phyloP scores from a whole-genome alignment of 805 yeast genomes.

The Yamadazyma tumulicola region DNA sequence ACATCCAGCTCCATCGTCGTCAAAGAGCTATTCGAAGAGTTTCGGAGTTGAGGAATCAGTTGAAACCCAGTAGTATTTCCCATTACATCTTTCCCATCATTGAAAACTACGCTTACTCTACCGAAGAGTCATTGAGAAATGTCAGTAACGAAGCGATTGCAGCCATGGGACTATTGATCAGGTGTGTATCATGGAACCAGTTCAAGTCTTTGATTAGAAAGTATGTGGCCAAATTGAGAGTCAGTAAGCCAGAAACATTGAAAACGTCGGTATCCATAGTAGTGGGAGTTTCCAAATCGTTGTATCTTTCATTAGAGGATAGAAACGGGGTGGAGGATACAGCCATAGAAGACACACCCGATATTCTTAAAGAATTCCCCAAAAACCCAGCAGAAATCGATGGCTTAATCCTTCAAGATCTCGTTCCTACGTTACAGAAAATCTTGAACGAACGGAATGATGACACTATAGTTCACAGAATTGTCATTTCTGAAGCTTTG shows the following conservation, averaged over 20 bases:
- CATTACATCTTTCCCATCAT: slow-evolving; percentile 82
- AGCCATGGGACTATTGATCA: slow-evolving; percentile 57
- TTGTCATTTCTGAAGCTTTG: slow-evolving; percentile 79
- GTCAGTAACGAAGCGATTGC: slow-evolving; percentile 63
- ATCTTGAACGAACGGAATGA: slow-evolving; percentile 66
- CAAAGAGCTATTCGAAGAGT: slow-evolving; percentile 76
- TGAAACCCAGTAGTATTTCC: slow-evolving; percentile 60
- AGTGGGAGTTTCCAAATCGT: slow-evolving; percentile 52
- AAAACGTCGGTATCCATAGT: slow-evolving; percentile 59
- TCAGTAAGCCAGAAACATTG: slow-evolving; percentile 38
- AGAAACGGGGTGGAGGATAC: slow-evolving; percentile 1
- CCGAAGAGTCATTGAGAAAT: slow-evolving; percentile 55
- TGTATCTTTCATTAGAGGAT: slow-evolving; percentile 26
- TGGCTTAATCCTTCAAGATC: slow-evolving; percentile 47
- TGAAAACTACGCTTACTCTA: slow-evolving; percentile 69
- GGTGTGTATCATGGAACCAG: slow-evolving; percentile 71
- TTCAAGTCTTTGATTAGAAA: slow-evolving; percentile 71
- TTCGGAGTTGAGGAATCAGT: slow-evolving; percentile 41
- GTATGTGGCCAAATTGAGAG: slow-evolving; percentile 49
- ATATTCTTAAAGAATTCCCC: slow-evolving; percentile 25
- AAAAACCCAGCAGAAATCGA: slow-evolving; percentile 22
- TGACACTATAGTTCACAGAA: slow-evolving; percentile 70
- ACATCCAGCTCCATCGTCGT: slow-evolving; percentile 82
- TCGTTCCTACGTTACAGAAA: slow-evolving; percentile 60
- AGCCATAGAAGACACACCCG: slow-evolving; percentile 9